Conservation (phyloP, 1,284 basidiomycete genomes). For the Austropuccinia psidii region DNA sequence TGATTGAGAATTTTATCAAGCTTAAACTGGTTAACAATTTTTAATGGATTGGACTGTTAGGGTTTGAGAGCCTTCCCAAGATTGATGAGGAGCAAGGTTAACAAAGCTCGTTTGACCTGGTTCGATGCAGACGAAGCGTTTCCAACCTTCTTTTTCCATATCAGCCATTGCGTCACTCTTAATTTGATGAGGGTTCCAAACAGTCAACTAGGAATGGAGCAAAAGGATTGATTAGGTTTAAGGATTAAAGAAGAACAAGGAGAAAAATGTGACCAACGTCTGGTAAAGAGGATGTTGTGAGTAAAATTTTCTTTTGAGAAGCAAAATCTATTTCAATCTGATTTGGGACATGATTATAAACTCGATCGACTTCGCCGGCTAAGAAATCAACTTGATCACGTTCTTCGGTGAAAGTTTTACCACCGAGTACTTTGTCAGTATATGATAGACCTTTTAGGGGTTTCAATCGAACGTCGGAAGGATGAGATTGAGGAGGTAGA, state of each 20-base stretch:
- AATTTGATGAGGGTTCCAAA: constrained; percentile 49
- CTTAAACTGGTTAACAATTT: no score
- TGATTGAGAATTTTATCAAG: no score
- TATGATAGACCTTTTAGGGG: constrained; percentile 41
- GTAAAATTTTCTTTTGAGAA: not conserved
- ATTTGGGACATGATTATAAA: constrained; percentile 38
- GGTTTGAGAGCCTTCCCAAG: constrained; percentile 39
- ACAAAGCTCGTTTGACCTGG: constrained; percentile 46
- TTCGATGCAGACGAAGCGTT: constrained; percentile 48
- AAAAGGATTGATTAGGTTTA: no score
- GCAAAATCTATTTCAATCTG: constrained; percentile 3
- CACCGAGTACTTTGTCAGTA: constrained; percentile 42
- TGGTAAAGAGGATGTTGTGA: not conserved
- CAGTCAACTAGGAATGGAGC: constrained; percentile 5
- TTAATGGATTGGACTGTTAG: not conserved
- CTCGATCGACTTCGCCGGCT: constrained; percentile 44
- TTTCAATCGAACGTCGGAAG: constrained; percentile 38
- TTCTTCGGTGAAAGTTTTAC: constrained; percentile 26
- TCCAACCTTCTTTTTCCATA: constrained; percentile 47
- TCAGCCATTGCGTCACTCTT: constrained; percentile 46
- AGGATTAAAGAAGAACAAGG: not conserved
- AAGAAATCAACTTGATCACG: constrained; percentile 37
- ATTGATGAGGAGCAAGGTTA: constrained; percentile 43
- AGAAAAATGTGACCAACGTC: not conserved
- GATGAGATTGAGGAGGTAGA: constrained; percentile 42